phyloP scores from a whole-genome alignment of 306 rosid genomes.

The Cucumis melo region DNA sequence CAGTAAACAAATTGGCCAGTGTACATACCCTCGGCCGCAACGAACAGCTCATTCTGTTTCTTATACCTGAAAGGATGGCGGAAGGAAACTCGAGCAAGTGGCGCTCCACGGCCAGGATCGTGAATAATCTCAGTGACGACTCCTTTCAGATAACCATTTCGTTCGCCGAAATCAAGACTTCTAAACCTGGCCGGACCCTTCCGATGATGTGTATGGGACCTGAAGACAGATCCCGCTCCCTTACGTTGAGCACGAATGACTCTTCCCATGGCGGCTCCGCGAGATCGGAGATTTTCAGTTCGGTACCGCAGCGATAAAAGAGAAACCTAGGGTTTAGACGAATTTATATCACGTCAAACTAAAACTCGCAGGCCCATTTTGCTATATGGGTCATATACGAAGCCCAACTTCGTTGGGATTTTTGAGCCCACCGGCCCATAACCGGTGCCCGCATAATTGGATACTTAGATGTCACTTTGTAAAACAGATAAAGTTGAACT shows the following conservation, averaged over 20 bases:
- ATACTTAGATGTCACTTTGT: neutral
- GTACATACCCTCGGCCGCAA: constrained; percentile 66
- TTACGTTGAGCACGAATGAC: constrained; percentile 77
- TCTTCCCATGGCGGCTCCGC: constrained; percentile 37
- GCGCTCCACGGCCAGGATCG: constrained; percentile 81
- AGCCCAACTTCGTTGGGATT: neutral
- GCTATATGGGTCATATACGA: neutral
- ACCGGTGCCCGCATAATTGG: neutral
- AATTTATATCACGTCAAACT: neutral
- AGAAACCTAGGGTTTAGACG: neutral
- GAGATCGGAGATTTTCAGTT: neutral
- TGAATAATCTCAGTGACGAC: constrained; percentile 60
- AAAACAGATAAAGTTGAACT: neutral
- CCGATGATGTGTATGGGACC: constrained; percentile 73
- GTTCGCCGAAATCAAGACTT: constrained; percentile 64
- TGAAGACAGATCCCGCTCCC: constrained; percentile 77
- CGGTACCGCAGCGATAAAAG: neutral
- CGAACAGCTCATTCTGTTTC: constrained; percentile 53
- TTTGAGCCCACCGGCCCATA: neutral
- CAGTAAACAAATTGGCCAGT: constrained; percentile 66
- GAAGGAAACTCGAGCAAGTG: constrained; percentile 57
- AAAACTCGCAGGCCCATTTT: neutral
- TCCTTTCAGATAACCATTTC: constrained; percentile 63
- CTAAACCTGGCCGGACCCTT: constrained; percentile 71
- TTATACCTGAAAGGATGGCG: constrained; percentile 66